phyloP scores from a whole-genome alignment of 352 stramenopile genomes.

The Phytophthora cryptogea region DNA sequence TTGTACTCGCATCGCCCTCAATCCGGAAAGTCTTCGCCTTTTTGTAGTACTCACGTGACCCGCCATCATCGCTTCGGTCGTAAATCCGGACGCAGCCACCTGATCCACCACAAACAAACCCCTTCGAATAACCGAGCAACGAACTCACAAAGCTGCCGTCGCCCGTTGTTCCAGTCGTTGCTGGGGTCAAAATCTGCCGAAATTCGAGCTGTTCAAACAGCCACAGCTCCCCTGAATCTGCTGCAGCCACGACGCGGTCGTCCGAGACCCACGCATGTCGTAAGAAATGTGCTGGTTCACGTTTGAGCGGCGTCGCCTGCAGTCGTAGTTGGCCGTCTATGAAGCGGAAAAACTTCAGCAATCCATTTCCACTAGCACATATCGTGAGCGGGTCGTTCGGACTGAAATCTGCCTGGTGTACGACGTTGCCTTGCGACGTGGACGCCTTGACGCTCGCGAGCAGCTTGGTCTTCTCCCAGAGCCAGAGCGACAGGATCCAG shows the following conservation, averaged over 20 bases:
- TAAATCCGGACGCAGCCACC: slow-evolving; percentile 81
- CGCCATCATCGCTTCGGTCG: slow-evolving; percentile 82
- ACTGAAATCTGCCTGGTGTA: slow-evolving; percentile 91
- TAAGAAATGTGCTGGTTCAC: slow-evolving; percentile 86
- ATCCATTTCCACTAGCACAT: slow-evolving; percentile 87
- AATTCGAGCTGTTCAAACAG: slow-evolving; percentile 95
- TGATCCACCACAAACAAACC: slow-evolving; percentile 82
- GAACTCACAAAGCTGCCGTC: slow-evolving; percentile 87
- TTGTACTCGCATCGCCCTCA: slow-evolving; percentile 77
- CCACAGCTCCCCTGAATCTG: slow-evolving; percentile 90
- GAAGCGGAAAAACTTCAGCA: slow-evolving; percentile 92
- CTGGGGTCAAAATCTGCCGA: slow-evolving; percentile 75
- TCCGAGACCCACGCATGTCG: slow-evolving; percentile 93
- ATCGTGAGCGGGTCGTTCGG: slow-evolving; percentile 84
- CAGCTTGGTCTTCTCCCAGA: slow-evolving; percentile 93
- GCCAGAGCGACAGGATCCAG: slow-evolving; percentile 91
- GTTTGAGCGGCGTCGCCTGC: slow-evolving; percentile 70
- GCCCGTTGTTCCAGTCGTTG: slow-evolving; percentile 29
- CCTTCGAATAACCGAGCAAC: slow-evolving; percentile 91
- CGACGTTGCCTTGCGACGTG: slow-evolving; percentile 61
- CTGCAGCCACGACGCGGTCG: slow-evolving; percentile 89
- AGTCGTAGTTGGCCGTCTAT: slow-evolving; percentile 81
- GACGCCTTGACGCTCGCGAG: slow-evolving; percentile 75
- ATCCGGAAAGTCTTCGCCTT: slow-evolving; percentile 90
- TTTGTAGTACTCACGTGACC: slow-evolving; percentile 87